A percentile compares a stretch with the other conserved stretches of the same genome.
Conservation (phyloP, 441 rosid genomes). For the Populus hybrid region DNA sequence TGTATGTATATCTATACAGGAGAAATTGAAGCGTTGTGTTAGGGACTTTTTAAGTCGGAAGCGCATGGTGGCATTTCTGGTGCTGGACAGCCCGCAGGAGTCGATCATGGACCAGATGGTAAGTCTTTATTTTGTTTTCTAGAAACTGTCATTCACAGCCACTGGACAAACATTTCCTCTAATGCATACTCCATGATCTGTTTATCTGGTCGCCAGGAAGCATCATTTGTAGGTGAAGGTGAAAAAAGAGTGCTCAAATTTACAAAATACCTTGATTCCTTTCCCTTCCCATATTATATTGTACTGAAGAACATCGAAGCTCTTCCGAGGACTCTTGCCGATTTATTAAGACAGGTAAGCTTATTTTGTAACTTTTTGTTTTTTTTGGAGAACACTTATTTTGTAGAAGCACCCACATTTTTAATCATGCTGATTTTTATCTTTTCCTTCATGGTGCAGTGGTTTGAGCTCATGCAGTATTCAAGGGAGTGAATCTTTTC, state of each 20-base stretch:
- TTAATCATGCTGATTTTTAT: not conserved
- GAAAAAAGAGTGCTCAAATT: constrained; percentile 30
- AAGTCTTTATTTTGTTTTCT: constrained; percentile 10
- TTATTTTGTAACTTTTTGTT: not conserved
- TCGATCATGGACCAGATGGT: constrained; percentile 77
- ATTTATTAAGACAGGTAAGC: constrained; percentile 89
- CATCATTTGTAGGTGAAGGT: constrained; percentile 39
- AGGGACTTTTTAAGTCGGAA: constrained; percentile 72
- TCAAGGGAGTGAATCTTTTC: constrained; percentile 37
- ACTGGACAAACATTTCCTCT: not conserved
- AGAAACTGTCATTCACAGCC: not conserved
- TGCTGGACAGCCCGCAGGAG: constrained; percentile 70
- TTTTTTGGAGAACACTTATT: not conserved
- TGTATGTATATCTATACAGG: constrained; percentile 33
- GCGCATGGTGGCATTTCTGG: constrained; percentile 94
- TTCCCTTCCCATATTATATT: constrained; percentile 89
- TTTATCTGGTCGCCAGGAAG: constrained; percentile 39
- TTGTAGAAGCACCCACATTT: not conserved
- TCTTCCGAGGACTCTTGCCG: constrained; percentile 85
- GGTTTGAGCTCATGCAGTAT: constrained; percentile 95
- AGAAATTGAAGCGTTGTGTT: constrained; percentile 62
- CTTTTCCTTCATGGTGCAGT: constrained; percentile 38
- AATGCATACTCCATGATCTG: not conserved
- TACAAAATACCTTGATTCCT: constrained; percentile 72
- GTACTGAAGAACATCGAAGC: constrained; percentile 80